A percentile compares a stretch with the other conserved stretches of the same genome.
phyloP scores from a whole-genome alignment of 257 asterid species.

The Galeopsis tetrahit region DNA sequence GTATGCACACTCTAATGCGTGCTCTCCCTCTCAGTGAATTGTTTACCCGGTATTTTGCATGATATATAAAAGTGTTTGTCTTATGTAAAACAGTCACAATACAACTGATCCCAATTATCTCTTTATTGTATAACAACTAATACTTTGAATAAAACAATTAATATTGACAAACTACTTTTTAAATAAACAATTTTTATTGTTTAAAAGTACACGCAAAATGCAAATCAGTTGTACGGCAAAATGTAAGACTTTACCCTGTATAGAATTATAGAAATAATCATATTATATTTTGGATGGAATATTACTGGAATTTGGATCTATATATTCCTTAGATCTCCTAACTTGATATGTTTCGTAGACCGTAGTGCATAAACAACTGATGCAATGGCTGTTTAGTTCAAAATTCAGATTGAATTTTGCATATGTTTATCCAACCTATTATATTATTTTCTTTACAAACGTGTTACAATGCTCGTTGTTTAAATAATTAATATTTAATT shows the following conservation, averaged over 20 bases:
- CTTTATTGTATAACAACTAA: too few species aligned
- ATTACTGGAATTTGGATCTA: neutral
- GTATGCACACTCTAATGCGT: neutral
- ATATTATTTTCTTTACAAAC: neutral
- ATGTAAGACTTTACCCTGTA: too few species aligned
- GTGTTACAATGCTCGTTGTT: neutral
- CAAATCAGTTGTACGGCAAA: too few species aligned
- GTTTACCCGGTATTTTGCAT: constrained; percentile 8
- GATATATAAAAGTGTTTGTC: too few species aligned
- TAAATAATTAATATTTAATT: neutral
- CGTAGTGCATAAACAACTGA: neutral
- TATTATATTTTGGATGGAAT: neutral
- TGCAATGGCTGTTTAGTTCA: neutral
- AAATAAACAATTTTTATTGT: too few species aligned
- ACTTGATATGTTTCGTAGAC: neutral
- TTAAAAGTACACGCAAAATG: too few species aligned
- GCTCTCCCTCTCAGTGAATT: neutral
- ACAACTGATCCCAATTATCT: too few species aligned
- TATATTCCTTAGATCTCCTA: neutral
- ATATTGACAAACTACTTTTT: too few species aligned
- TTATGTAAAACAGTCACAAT: too few species aligned
- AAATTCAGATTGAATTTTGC: neutral
- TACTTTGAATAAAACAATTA: too few species aligned
- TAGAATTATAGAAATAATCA: neutral
- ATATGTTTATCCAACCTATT: neutral